Evolutionary conservation across 495 filamentous ascomycete genomes (phyloP), one percentile per base, ranked within the genome.

Genomic region (Neurospora sp.): DNA sequence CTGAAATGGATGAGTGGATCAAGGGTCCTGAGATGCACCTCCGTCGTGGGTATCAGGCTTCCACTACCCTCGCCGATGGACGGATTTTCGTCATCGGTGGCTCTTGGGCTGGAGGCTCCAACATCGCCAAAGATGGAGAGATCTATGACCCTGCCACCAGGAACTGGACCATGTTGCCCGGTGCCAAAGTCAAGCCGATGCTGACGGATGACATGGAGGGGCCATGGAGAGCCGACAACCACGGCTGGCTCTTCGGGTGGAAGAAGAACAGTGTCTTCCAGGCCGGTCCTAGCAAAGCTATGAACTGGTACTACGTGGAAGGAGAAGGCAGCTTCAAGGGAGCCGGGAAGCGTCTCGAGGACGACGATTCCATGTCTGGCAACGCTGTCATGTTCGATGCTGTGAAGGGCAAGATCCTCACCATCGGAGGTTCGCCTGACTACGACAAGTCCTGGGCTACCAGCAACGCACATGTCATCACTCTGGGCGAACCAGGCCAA

Each of bases 191-290:
- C 27, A 75, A 79, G 22, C 79, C 82, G 2, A 88, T 90, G 83
- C 71, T 86, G 37, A 90, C 88, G 2, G 74, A 77, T 9, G 89
- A 91, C 76, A 41, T 73, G 48, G 76, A 75, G 75, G 82, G 83
- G 7, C 75, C 81, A 6, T 89, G 82, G 71, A 81, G 85, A 18
- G 73, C 79, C 11, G 88, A 90, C 76, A 89, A 88, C 73, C 88
- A 90, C 73, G 85, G 74, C 61, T 89, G 88, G 88, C 81, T 90
- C n/a, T 90, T 89, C 76, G 87, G 77, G 11, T 90, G 88, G 86
- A 89, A 86, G 73, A 79, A 82, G 48, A 82, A 79, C 11, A 83
- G 75, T 37, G 84, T 89, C 22, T 88, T 89, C 81, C 87, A 90
- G 77, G 88, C 87, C 7, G 88, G 88, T 6, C 88, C 88, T 7